Percentiles rank a stretch among this genome's conserved stretches.
Evolutionary conservation across 257 asterid species (phyloP).

Genomic region (Leonotis leonurus): DNA sequence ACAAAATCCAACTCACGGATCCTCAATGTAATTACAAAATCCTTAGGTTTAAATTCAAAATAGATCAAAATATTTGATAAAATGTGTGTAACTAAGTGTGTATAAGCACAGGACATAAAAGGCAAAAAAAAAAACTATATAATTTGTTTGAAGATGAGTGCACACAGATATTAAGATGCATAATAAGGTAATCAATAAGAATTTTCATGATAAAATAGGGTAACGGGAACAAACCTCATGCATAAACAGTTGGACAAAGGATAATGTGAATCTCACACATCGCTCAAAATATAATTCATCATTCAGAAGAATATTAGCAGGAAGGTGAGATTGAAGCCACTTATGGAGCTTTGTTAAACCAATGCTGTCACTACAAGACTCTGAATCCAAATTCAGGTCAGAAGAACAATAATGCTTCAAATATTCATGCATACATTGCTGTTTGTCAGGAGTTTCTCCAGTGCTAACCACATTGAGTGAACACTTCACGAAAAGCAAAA

Average conservation of each 20-base stretch:
- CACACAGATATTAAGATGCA: background rate
- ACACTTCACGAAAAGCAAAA: conserved; percentile 68
- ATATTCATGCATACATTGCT: conserved; percentile 14
- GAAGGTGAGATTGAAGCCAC: conserved; percentile 64
- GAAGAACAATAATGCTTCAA: conserved; percentile 15
- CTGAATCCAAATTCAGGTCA: conserved; percentile 27
- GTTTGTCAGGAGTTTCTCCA: conserved; percentile 23
- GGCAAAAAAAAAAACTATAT: background rate
- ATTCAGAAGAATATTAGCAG: conserved; percentile 35
- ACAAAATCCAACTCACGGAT: background rate
- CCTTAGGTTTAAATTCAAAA: background rate
- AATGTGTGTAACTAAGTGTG: background rate
- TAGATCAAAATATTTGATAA: background rate
- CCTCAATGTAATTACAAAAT: background rate
- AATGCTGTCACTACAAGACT: conserved; percentile 24
- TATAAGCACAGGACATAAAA: background rate
- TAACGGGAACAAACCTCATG: conserved; percentile 64
- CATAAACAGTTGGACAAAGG: conserved; percentile 76
- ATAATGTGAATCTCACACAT: conserved; percentile 43
- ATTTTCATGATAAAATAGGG: background rate
- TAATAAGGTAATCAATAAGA: background rate
- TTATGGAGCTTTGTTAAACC: conserved; percentile 45
- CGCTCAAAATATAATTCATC: conserved; percentile 31
- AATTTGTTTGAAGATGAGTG: background rate
- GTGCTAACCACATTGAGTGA: conserved; percentile 36